Conservation (phyloP, 257 asterid species). For the Fraxinus cuspidata region DNA sequence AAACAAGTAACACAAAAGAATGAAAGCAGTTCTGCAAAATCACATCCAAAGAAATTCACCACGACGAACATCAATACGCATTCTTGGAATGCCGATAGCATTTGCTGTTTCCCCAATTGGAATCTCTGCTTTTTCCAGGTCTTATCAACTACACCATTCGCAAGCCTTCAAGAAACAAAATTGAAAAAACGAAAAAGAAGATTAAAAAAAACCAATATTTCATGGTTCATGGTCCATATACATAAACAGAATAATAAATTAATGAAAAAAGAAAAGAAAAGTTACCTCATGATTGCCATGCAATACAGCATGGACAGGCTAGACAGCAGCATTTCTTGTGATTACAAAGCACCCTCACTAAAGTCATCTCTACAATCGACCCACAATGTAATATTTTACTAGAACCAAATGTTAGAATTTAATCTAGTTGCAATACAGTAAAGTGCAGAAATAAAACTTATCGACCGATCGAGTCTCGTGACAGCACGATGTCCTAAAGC, state of each 20-base stretch:
- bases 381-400: not conserved
- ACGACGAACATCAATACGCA: conserved; percentile 90
- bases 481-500: too few relatives aligned
- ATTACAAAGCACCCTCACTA: conserved; percentile 43
- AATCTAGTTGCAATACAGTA: too few relatives aligned
- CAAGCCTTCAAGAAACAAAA: conserved; percentile 55
- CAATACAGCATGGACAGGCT: conserved; percentile 72
- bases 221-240: conserved; percentile 15
- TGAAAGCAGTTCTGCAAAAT: not conserved
- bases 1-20: not conserved
- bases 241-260: not conserved
- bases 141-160: conserved; percentile 81
- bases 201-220: not conserved
- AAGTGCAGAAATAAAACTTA: too few relatives aligned
- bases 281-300: conserved; percentile 83
- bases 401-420: too few relatives aligned
- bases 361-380: conserved; percentile 49
- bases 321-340: conserved; percentile 70
- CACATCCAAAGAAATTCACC: conserved; percentile 42
- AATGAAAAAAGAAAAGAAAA: not conserved
- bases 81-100: conserved; percentile 75
- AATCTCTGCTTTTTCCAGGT: conserved; percentile 61
- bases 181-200: too few relatives aligned
- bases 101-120: conserved; percentile 90
- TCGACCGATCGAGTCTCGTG: too few relatives aligned